Conservation (phyloP, 257 asterid species). For the Haberlea rhodopensis region DNA sequence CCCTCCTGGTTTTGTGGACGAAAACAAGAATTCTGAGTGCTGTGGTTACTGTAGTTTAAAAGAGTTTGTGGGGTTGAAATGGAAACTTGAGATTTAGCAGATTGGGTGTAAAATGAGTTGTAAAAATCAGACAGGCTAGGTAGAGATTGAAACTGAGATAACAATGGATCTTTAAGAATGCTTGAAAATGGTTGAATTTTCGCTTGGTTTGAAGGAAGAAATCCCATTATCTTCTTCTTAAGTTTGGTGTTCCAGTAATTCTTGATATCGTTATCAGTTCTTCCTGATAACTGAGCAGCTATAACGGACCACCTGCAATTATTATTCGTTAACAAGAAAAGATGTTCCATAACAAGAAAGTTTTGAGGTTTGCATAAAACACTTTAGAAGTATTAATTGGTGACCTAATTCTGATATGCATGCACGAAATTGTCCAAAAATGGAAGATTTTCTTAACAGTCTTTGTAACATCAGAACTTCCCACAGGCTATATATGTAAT, state of each 20-base stretch:
- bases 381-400: no score
- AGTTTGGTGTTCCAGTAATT: slow-evolving; percentile 90
- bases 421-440: slow-evolving; percentile 41
- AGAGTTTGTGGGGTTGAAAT: slow-evolving; percentile 35
- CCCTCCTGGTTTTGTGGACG: slow-evolving; percentile 39
- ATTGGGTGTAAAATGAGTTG: slow-evolving; percentile 31
- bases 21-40: slow-evolving; percentile 10
- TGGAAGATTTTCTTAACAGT: no score
- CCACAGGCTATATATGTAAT: no score
- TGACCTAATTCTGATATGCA: slow-evolving; percentile 38
- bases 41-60: slow-evolving; percentile 11
- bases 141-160: slow-evolving; percentile 28
- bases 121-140: slow-evolving; percentile 29
- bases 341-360: slow-evolving; percentile 11
- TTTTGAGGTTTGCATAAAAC: not conserved
- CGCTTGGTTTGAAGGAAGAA: slow-evolving; percentile 37
- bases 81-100: slow-evolving; percentile 28
- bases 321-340: not conserved
- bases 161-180: slow-evolving; percentile 28
- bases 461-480: no score
- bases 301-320: slow-evolving; percentile 68
- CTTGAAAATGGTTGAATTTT: slow-evolving; percentile 33
- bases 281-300: slow-evolving; percentile 73
- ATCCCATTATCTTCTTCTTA: slow-evolving; percentile 62
- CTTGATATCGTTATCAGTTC: slow-evolving; percentile 83